Percentiles rank a stretch among this genome's conserved stretches.
Evolutionary conservation across 176 grass and related monocot genomes (phyloP).

Genomic region (Zoysia japonica): DNA sequence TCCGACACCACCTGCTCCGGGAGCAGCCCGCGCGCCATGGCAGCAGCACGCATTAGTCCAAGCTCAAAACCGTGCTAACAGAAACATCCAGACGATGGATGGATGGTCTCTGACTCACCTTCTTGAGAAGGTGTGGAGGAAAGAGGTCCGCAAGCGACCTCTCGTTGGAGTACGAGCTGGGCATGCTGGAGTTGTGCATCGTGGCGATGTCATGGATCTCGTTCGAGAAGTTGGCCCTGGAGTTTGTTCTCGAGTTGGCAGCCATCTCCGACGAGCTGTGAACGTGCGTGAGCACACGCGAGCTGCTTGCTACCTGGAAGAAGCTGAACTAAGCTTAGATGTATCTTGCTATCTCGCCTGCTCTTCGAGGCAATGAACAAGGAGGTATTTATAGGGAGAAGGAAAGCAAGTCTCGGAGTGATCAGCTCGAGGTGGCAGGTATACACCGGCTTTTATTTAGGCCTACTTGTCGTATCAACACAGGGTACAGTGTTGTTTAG

Average conservation of each 20-base stretch:
- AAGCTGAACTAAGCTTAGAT: slow-evolving; percentile 8
- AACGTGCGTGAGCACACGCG: slow-evolving; percentile 2
- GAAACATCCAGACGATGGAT: background rate
- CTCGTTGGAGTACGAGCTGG: slow-evolving; percentile 29
- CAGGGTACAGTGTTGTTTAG: slow-evolving; percentile 6
- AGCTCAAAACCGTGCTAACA: background rate
- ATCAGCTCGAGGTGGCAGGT: slow-evolving; percentile 36
- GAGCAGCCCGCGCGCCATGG: background rate
- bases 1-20: slow-evolving; percentile 72
- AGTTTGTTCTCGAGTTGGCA: slow-evolving; percentile 57
- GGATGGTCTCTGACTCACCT: slow-evolving; percentile 37
- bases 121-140: slow-evolving; percentile 82
- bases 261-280: slow-evolving; percentile 49
- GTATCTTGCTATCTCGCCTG: slow-evolving; percentile 24
- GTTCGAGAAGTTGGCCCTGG: slow-evolving; percentile 64
- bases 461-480: slow-evolving; percentile 43
- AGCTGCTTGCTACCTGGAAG: background rate
- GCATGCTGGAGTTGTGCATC: slow-evolving; percentile 39
- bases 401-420: background rate
- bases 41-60: background rate
- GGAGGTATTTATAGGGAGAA: slow-evolving; percentile 45
- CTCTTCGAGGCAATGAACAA: slow-evolving; percentile 1
- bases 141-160: slow-evolving; percentile 44
- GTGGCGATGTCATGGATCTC: slow-evolving; percentile 77
- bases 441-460: slow-evolving; percentile 45